Base-by-base conservation (phyloP, 495 filamentous ascomycete species). In the Bacidia rubella region DNA sequence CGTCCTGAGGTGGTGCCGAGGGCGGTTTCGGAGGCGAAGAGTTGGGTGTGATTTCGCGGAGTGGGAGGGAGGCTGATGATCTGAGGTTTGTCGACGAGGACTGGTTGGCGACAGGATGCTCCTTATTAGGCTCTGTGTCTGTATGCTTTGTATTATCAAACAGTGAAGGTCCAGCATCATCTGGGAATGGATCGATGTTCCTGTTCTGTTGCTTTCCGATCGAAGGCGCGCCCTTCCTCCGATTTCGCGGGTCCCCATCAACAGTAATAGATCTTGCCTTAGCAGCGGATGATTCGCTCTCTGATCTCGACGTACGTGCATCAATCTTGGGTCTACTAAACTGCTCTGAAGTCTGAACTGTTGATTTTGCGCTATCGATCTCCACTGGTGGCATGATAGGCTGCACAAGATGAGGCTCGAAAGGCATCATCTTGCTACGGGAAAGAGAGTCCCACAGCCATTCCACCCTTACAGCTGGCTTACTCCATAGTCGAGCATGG, bases 381-480 rank as follows among this genome's bases (percentile, higher is more conserved):
- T 61, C 55, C 66, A 20, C 15, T 5, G 12, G 41, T 22, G 17
- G 41, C 41, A 22, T 5, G 67, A 10, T 66, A 58, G 43, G 56
- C 44, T 53, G 64, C 12, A 73, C 57, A 10, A 71, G 47, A 54
- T 74, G 75, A 2, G 70, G 60, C n/a, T 68, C 66, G 42, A 79
- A 77, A 12, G 71, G 62, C 47, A 77, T 71, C 56, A 62, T 71
- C 51, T 72, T 66, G n/a, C 75, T 75, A 32, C 59, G 62, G 45
- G 69, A 65, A n/a, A 96, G 78, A 58, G 83, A 90, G 46, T 80
- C 76, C 79, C 83, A 88, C 2, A 98, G 70, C 92, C 92, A 98
- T 12, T 80, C 78, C 3, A 75, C 74, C 4, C 73, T 78, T 19
- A 97, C 85, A 1, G 87, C 79, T 22, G 88, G 85, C 7, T 96